phyloP scores from a whole-genome alignment of 371 early-diverging fungal genomes.

The Apophysomyces variabilis region DNA sequence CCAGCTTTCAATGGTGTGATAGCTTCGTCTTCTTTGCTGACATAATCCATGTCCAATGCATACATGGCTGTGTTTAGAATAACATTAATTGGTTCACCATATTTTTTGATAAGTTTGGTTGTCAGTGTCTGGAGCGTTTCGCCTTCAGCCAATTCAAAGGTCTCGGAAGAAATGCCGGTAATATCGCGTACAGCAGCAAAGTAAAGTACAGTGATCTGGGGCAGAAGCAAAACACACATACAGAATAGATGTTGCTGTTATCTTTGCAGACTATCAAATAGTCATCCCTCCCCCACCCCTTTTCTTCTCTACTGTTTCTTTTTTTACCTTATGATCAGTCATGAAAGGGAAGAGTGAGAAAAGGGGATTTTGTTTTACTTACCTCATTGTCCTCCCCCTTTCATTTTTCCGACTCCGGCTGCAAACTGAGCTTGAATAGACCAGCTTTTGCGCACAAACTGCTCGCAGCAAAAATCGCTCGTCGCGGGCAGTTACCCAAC shows the following conservation, averaged over 20 bases:
- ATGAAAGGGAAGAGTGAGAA: neutral
- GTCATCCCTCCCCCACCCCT: neutral
- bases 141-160: conserved; percentile 35
- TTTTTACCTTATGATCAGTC: neutral
- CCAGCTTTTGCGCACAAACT: neutral
- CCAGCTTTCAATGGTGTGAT: conserved; percentile 41
- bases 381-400: neutral
- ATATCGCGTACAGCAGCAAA: conserved; percentile 69
- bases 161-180: conserved; percentile 46
- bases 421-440: too few species aligned
- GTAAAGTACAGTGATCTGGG: conserved; percentile 54
- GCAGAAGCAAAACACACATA: too few species aligned
- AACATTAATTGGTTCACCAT: conserved; percentile 38
- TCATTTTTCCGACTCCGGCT: too few species aligned
- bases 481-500: too few species aligned
- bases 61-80: conserved; percentile 61
- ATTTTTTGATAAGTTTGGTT: conserved; percentile 33
- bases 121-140: conserved; percentile 37
- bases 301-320: neutral
- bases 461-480: conserved; percentile 9
- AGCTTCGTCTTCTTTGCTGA: conserved; percentile 44
- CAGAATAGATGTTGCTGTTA: too few species aligned
- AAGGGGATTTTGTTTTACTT: neutral
- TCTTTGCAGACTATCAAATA: too few species aligned
- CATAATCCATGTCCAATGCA: conserved; percentile 75